Evolutionary conservation across 2,329 filamentous ascomycete genomes (phyloP).

Genomic region (Penicillium vulpinum): DNA sequence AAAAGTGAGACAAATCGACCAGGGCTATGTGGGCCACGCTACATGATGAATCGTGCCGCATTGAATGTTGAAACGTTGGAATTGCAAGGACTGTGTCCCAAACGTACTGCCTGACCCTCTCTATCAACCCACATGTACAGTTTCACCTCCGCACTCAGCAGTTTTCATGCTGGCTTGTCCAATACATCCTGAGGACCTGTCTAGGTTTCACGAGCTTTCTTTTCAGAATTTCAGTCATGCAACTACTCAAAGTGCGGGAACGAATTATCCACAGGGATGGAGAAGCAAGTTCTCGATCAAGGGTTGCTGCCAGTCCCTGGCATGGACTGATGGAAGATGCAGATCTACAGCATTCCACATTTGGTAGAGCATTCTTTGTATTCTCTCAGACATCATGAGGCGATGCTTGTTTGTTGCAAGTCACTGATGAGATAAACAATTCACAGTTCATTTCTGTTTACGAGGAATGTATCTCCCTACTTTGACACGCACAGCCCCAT

Average conservation of each 20-base stretch:
- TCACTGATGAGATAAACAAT: not conserved
- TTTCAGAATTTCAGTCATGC: not conserved
- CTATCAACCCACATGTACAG: too few species aligned
- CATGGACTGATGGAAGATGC: not conserved
- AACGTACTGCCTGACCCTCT: not conserved
- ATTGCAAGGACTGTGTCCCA: not conserved
- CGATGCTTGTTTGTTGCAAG: not conserved
- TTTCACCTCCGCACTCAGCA: not conserved
- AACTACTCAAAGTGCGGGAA: not conserved
- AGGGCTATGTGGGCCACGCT: not conserved
- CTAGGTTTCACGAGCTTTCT: not conserved
- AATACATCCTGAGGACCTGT: not conserved
- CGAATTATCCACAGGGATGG: not conserved
- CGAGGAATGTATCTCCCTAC: conserved; percentile 45
- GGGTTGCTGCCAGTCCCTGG: not conserved
- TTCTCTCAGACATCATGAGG: not conserved
- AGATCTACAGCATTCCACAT: not conserved
- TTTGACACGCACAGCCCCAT: conserved; percentile 47
- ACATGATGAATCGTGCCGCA: not conserved
- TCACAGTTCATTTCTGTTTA: not conserved
- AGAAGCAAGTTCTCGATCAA: not conserved
- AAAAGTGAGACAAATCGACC: not conserved
- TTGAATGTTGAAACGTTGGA: conserved; percentile 8
- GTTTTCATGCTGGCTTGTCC: not conserved
- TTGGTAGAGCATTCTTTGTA: not conserved